Evolutionary conservation across 768 basidiomycete species (phyloP).

Genomic region (Naganishia vaughanmartiniae): DNA sequence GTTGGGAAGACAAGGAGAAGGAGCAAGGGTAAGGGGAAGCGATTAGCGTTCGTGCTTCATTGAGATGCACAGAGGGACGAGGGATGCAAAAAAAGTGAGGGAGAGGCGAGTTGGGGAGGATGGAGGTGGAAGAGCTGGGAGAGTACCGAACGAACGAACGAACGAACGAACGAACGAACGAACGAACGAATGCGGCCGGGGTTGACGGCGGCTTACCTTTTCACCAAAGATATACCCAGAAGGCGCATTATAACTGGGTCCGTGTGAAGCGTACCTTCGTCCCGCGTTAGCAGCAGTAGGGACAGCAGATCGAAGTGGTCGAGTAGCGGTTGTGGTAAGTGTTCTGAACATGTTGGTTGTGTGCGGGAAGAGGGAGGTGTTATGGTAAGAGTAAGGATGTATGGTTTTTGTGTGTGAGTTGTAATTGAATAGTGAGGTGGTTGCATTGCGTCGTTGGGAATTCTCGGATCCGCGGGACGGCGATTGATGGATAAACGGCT

Average conservation of each 20-base stretch:
- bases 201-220: constrained; percentile 75
- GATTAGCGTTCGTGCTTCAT: no score
- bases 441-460: background rate
- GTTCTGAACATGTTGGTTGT: constrained; percentile 28
- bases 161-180: no score
- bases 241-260: constrained; percentile 83
- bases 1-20: no score
- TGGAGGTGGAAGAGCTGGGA: no score
- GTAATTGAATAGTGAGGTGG: background rate
- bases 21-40: no score
- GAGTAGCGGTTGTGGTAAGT: background rate
- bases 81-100: no score
- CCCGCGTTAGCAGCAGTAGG: background rate
- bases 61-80: no score
- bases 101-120: no score
- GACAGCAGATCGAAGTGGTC: constrained; percentile 4
- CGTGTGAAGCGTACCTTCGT: constrained; percentile 39
- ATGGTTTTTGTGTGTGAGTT: background rate
- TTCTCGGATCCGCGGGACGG: background rate
- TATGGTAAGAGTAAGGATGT: background rate
- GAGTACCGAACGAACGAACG: no score
- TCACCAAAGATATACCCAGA: constrained; percentile 83
- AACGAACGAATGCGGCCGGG: no score
- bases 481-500: background rate
- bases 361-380: background rate